Conservation (phyloP, 345 rosid species). For the Salix caprea region DNA sequence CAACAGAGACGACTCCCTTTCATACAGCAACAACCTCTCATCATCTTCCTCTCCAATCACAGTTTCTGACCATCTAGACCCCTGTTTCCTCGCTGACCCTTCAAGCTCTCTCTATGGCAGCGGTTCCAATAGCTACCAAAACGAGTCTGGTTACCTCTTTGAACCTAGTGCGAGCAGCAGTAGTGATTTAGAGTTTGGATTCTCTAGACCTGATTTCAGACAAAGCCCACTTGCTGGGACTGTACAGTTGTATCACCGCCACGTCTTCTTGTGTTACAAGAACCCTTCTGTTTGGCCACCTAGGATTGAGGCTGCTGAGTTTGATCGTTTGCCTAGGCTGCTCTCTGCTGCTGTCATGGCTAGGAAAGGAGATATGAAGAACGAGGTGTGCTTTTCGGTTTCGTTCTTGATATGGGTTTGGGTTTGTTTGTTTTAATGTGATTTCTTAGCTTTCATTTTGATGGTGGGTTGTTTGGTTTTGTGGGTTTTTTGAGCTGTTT, state of each 20-base stretch:
- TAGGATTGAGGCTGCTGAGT: constrained; percentile 96
- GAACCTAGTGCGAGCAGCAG: constrained; percentile 22
- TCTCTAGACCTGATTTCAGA: constrained; percentile 73
- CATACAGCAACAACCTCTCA: constrained; percentile 49
- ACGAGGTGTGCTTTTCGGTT: constrained; percentile 38
- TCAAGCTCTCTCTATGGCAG: constrained; percentile 51
- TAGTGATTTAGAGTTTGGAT: constrained; percentile 68
- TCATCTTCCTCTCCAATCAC: constrained; percentile 67
- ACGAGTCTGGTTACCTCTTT: constrained; percentile 51
- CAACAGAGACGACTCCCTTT: constrained; percentile 53
- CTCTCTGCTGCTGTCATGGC: constrained; percentile 75
- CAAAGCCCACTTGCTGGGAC: constrained; percentile 61
- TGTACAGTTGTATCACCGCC: constrained; percentile 82
- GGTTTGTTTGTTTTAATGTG: not conserved
- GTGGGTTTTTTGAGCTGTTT: not conserved
- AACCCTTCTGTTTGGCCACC: constrained; percentile 94
- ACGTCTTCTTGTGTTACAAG: constrained; percentile 89
- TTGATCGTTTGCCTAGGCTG: constrained; percentile 96
- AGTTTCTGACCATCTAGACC: constrained; percentile 55
- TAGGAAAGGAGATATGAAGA: constrained; percentile 58
- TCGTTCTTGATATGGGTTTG: not conserved
- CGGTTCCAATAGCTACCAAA: constrained; percentile 76
- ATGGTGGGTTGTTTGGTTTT: not conserved
- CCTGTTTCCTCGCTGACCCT: constrained; percentile 41
- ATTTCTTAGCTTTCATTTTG: not conserved